Evolutionary conservation across 139 green algal genomes (phyloP).

Genomic region (Volvox reticuliferus): DNA sequence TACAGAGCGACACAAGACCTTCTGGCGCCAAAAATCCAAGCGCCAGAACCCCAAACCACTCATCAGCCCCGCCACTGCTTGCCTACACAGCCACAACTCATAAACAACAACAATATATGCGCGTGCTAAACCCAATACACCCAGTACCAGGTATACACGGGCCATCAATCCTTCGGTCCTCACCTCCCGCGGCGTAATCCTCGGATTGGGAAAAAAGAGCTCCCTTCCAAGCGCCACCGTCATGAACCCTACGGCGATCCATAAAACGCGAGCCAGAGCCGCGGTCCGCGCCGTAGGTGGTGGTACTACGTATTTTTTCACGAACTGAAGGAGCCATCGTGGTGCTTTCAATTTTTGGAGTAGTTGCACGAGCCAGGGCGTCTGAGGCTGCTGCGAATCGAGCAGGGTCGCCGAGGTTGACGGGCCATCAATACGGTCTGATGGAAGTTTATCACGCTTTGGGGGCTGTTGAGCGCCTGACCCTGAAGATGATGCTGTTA

Average conservation of each 20-base stretch:
- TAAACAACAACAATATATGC: too few relatives aligned
- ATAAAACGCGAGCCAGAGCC: not conserved
- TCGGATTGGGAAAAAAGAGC: not conserved
- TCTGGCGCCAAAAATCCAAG: too few relatives aligned
- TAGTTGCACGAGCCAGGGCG: not conserved
- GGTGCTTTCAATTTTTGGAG: slow-evolving; percentile 4
- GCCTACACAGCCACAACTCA: too few relatives aligned
- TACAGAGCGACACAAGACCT: too few relatives aligned
- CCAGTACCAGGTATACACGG: not conserved
- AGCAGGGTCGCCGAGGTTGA: slow-evolving; percentile 8
- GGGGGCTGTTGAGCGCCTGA: not conserved
- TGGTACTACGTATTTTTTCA: not conserved
- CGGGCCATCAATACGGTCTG: not conserved
- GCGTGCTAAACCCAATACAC: not conserved
- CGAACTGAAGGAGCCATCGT: not conserved
- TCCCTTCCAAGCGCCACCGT: slow-evolving; percentile 10
- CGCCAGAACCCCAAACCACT: not conserved
- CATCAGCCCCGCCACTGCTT: not conserved
- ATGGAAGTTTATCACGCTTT: not conserved
- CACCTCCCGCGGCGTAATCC: slow-evolving; percentile 43
- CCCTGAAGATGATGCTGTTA: not conserved
- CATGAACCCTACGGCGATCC: slow-evolving; percentile 28
- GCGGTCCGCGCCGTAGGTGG: not conserved
- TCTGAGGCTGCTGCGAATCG: slow-evolving; percentile 16
- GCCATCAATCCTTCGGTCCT: not conserved